Conservation (phyloP, 371 early-diverging fungal species). For the Cokeromyces recurvatus region DNA sequence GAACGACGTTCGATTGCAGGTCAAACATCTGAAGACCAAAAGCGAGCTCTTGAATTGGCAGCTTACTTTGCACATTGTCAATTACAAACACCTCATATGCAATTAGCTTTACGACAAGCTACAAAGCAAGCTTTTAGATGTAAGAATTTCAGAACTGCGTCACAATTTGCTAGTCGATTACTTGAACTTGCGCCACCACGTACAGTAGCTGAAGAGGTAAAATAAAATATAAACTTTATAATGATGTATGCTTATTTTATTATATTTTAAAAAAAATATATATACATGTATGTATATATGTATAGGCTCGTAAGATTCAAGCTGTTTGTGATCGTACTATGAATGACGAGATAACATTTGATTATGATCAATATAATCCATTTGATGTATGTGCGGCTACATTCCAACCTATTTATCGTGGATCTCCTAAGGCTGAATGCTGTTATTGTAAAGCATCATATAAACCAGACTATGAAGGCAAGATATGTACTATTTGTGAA, state of each 20-base stretch:
- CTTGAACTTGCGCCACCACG: constrained; percentile 82
- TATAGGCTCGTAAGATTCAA: constrained; percentile 78
- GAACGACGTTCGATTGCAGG: constrained; percentile 57
- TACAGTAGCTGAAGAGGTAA: constrained; percentile 70
- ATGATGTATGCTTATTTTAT: background rate
- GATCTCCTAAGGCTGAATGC: constrained; percentile 72
- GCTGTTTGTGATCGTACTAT: constrained; percentile 73
- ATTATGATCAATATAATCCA: constrained; percentile 92
- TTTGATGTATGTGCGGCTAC: constrained; percentile 80
- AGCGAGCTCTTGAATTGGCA: constrained; percentile 82
- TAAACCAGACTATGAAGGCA: constrained; percentile 74
- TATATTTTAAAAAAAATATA: background rate
- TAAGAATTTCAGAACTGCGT: constrained; percentile 78
- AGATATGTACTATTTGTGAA: constrained; percentile 83
- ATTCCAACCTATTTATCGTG: constrained; percentile 84
- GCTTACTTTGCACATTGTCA: constrained; percentile 93
- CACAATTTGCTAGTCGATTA: constrained; percentile 80
- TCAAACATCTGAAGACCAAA: constrained; percentile 48
- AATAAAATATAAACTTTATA: background rate
- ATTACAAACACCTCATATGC: constrained; percentile 82
- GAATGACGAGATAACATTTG: constrained; percentile 75
- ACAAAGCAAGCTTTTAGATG: constrained; percentile 77
- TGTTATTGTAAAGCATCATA: constrained; percentile 87
- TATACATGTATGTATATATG: background rate
- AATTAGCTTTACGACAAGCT: constrained; percentile 78